Evolutionary conservation across 192 early-diverging fungal genomes (phyloP), one percentile per base, ranked within the genome.

Genomic region (Dispira simplex): DNA sequence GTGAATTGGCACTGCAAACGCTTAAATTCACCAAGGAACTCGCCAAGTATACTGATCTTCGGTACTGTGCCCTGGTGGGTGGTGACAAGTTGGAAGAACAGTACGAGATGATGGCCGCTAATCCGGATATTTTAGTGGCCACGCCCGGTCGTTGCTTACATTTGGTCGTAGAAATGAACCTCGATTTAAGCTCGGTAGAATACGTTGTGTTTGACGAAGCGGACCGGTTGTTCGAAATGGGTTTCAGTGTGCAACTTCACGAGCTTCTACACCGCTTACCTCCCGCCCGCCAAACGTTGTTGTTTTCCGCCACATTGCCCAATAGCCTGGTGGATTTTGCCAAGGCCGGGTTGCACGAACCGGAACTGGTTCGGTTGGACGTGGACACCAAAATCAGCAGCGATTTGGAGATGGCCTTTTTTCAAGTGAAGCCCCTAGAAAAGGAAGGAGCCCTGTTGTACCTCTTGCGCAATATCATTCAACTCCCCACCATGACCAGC

Each of bases 201-300:
- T 93, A 93, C 72, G 83, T 98, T 73, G 94, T 97, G 0, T 97
- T 97, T 80, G 93, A 98, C 71, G 96, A 98, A 70, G 95, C 95
- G n/a, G 95, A 98, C 81, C 83, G 96, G 14, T 77, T 98, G 57
- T 98, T 98, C 71, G 95, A 98, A 72, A 84, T 97, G 73, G 95
- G 96, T 28, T 98, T 98, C 67, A 86, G 90, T 6, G 88, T 90
- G 25, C 96, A 98, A 73, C 78, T 98, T 63, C 85, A 90, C 48
- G 96, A 98, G 71, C 90, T 98, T 68, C 72, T 95, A 65, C 78
- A 79, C 62, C 79, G 88, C 44, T 71, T 98, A 46, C 92, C 94
- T 18, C 77, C 83, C 25, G 76, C 77, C 53, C 83, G 96, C 43
- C 96, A 98, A 69, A 97, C 94, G 0, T 65, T 95, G 27, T 75